Base-by-base conservation (phyloP, 306 rosid species). In the Cucumis melo region DNA sequence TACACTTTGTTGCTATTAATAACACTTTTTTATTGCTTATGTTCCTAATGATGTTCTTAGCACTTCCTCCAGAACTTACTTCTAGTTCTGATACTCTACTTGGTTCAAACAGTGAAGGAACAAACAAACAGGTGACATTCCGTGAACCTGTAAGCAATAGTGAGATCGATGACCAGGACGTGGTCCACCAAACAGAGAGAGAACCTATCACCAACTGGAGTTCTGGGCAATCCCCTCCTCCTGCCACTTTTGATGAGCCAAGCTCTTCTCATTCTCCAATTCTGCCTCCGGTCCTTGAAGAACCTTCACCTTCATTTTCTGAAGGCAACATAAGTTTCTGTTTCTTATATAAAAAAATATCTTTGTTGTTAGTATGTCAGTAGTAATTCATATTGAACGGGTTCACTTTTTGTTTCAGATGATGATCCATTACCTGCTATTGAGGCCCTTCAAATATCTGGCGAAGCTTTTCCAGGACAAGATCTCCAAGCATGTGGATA, bases 401-500 rank as follows among this genome's bases (percentile, higher is more conserved):
- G 86, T 14, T 63, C 53, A 75, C 44, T 53, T 84, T 78, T 87
- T 90, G 97, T 90, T 74, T 96, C 97, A 78, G 98, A 93, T 82
- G 98, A 93, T 41, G 98, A 93, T 85, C 98, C 89, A 48, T 83
- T 93, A 79, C 98, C 98, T 20, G 98, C 89, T 41, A 89, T 94
- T 80, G 95, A 89, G 66, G 85, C 79, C 79, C 96, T 94, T 62
- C 96, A 94, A 84, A 94, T 94, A 65, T 84, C 96, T 51, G 98
- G 98, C 10, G 98, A 94, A 73, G 91, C 92, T 59, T 67, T 86
- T 81, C 98, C 98, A 3, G 98, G 98, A 70, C 89, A 66, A 78
- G 96, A 88, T 80, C 97, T 94, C 79, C 95, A 91, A 90, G 99
- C 96, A 64, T 78, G 82, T 34, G 96, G 96, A 72, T 91, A 85